Conservation (phyloP, 2,329 filamentous ascomycete species). For the Leptographium wingfieldii region DNA sequence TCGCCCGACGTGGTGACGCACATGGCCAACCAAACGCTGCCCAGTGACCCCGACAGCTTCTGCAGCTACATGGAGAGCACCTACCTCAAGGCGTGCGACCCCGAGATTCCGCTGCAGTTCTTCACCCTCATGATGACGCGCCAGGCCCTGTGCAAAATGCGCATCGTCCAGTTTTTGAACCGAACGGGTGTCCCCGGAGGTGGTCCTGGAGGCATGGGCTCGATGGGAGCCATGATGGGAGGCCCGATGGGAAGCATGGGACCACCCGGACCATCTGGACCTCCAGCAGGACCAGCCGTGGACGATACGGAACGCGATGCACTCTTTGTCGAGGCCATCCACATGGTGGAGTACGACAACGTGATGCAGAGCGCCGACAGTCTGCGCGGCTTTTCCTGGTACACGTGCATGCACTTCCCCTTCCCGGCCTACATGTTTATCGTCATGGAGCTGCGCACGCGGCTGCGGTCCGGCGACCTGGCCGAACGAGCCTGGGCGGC, state of each 20-base stretch:
- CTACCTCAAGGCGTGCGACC: constrained; percentile 44
- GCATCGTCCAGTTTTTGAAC: constrained; percentile 39
- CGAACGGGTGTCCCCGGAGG: constrained; percentile 15
- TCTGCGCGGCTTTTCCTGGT: constrained; percentile 44
- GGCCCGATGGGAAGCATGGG: background rate
- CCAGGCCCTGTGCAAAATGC: constrained; percentile 42
- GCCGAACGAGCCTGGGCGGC: constrained; percentile 47
- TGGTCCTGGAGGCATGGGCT: background rate
- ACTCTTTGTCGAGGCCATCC: constrained; percentile 40
- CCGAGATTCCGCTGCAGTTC: constrained; percentile 45
- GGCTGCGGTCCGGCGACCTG: constrained; percentile 38
- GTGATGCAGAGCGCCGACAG: constrained; percentile 37
- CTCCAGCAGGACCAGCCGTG: background rate
- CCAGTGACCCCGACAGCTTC: constrained; percentile 40
- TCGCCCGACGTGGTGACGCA: constrained; percentile 32
- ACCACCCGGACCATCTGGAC: background rate
- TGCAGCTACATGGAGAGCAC: constrained; percentile 41
- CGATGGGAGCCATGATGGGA: background rate
- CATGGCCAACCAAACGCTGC: constrained; percentile 36
- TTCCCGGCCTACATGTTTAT: constrained; percentile 50
- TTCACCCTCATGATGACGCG: constrained; percentile 47
- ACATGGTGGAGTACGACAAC: constrained; percentile 48
- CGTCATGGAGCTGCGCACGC: constrained; percentile 39
- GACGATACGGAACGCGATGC: constrained; percentile 33
- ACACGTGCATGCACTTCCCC: constrained; percentile 45